Base-by-base conservation (phyloP, 129 eudicot genomes). In the Tagetes erecta region DNA sequence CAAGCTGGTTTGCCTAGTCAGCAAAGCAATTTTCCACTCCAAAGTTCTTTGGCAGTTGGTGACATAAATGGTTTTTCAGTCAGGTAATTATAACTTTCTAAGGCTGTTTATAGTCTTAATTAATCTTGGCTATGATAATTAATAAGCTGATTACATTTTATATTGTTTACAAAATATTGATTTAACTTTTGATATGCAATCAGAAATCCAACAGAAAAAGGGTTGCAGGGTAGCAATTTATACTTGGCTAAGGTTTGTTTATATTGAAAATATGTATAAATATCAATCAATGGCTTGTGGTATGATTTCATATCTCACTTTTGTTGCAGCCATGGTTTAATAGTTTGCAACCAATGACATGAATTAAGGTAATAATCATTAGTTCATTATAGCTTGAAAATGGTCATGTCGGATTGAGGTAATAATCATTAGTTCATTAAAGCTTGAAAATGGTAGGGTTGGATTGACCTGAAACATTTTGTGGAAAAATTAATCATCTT, bases 321-420 rank as follows among this genome's bases (percentile, higher is more conserved):
- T 71, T 49, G 50, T 31, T 70, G 80, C 84, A 89, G 87, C 87
- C 89, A 49, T 86, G 96, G 96, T 84, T 89, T 34, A 81, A 89
- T 74, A 89, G 96, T 72, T 86, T 91, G 76, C 96, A 86, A 69
- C 96, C 96, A 4, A 86, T 89, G 91, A 89, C 96, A 0, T 58
- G 89, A 89, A 40, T 73, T 89, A 78, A 78, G 96, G 96, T 89
- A 84, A 45, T 50, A 3, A 49, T 33, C 3, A 34, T n/a, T 58
- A 58, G 7, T 0, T 12, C 27, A 20, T 20, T 20, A 20, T 0
- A 20, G 27, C 27, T 20, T 20, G 27, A 20, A 20, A 20, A 20
- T 20, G 27, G 27, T 20, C 27, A 20, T 20, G 27, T 20, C 27
- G 89, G 86, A 40, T 73, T 89, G 75, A 78, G 96, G 96, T 89